A percentile compares a stretch with the other conserved stretches of the same genome.
phyloP scores from a whole-genome alignment of 371 early-diverging fungal species.

The Saksenaea oblongispora region DNA sequence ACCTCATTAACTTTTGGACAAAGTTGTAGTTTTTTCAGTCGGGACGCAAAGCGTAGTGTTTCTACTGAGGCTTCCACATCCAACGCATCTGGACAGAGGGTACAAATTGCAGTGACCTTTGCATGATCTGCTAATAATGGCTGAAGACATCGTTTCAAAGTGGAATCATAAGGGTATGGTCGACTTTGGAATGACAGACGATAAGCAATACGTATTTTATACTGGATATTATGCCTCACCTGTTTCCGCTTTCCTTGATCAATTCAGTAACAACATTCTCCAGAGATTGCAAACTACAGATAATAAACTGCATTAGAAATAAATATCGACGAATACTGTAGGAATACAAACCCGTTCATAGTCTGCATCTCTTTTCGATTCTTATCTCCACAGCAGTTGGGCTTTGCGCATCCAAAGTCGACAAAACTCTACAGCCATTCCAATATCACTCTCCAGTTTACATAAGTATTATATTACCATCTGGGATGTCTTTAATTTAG shows the following conservation, averaged over 20 bases:
- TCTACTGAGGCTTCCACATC: conserved; percentile 77
- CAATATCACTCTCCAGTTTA: background rate
- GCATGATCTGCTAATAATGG: conserved; percentile 80
- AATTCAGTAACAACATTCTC: conserved; percentile 84
- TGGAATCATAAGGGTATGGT: conserved; percentile 62
- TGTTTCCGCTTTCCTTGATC: conserved; percentile 31
- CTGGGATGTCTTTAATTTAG: conserved; percentile 51
- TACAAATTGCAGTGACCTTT: conserved; percentile 79
- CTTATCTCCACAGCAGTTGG: conserved; percentile 42
- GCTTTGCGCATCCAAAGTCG: conserved; percentile 11
- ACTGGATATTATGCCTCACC: conserved; percentile 42
- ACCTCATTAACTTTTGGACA: conserved; percentile 22
- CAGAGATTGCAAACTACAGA: conserved; percentile 64
- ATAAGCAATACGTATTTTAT: background rate
- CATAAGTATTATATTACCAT: conserved; percentile 34
- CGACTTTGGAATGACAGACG: background rate
- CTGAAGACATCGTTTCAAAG: conserved; percentile 87
- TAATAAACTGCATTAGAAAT: background rate
- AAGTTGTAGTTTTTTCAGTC: conserved; percentile 69
- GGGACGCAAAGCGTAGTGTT: conserved; percentile 85
- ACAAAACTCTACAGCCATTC: conserved; percentile 15
- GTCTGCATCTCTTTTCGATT: conserved; percentile 59
- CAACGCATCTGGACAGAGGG: conserved; percentile 63
- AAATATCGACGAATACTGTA: no score
- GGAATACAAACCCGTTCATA: no score